Percentiles rank a stretch among this genome's conserved stretches.
These are phyloP conservation scores for Nemania serpens DNA, from an alignment of 2,329 filamentous ascomycete genomes.

Conservation along the genomic window DNA sequence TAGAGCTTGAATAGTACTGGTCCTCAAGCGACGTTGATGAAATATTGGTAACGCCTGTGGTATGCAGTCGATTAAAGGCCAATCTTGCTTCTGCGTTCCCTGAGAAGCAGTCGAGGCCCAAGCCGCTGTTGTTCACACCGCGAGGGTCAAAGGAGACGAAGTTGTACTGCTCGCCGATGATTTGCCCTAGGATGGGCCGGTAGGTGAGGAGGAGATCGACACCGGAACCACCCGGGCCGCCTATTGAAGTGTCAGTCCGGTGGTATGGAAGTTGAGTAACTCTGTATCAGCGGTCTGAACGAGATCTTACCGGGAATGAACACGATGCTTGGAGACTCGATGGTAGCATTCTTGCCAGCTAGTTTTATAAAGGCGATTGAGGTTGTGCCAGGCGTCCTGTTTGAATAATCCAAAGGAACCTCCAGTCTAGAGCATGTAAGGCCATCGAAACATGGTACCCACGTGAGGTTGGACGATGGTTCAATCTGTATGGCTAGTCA, in stretches of 20 bases:
- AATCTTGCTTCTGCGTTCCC: slow-evolving; percentile 37
- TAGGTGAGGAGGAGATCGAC: slow-evolving; percentile 38
- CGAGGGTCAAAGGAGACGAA: slow-evolving; percentile 49
- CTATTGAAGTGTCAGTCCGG: slow-evolving; percentile 31
- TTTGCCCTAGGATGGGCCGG: slow-evolving; percentile 28
- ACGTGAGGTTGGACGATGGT: slow-evolving; percentile 40
- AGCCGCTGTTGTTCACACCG: slow-evolving; percentile 45
- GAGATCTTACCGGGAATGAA: slow-evolving; percentile 36
- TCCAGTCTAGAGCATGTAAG: slow-evolving; percentile 40
- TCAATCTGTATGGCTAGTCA: slow-evolving; percentile 32
- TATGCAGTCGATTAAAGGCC: slow-evolving; percentile 35
- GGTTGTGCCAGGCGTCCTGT: slow-evolving; percentile 36
- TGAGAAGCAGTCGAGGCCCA: slow-evolving; percentile 39
- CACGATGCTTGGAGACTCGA: slow-evolving; percentile 37
- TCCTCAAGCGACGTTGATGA: slow-evolving; percentile 38
- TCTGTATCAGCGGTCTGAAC: background rate
- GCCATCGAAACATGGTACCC: slow-evolving; percentile 41
- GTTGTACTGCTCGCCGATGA: slow-evolving; percentile 49
- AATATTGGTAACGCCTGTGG: slow-evolving; percentile 37
- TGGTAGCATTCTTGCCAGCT: slow-evolving; percentile 40
- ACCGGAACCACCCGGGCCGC: slow-evolving; percentile 46
- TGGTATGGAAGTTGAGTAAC: background rate
- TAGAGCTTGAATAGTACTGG: slow-evolving; percentile 40
- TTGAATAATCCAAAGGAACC: slow-evolving; percentile 41
- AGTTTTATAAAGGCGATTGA: slow-evolving; percentile 40